A percentile compares a stretch with the other conserved stretches of the same genome.
Evolutionary conservation across 2,329 filamentous ascomycete species (phyloP).

Genomic region (Botrytis aclada): DNA sequence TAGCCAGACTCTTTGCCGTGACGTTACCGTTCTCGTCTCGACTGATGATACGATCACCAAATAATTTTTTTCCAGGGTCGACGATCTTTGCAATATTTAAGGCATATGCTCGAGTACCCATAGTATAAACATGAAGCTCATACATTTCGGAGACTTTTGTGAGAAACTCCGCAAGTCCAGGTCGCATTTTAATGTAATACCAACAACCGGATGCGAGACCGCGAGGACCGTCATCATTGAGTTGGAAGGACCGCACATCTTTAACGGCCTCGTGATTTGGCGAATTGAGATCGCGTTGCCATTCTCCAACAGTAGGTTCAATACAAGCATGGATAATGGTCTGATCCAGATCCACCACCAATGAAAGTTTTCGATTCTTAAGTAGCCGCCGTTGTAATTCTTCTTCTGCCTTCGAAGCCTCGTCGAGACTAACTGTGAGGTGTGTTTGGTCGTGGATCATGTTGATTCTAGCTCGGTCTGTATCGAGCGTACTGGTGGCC

Average conservation of each 20-base stretch:
- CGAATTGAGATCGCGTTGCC: constrained; percentile 83
- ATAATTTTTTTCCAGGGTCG: constrained; percentile 83
- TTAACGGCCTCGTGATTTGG: constrained; percentile 90
- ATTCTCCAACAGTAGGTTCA: constrained; percentile 92
- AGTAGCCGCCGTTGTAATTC: constrained; percentile 82
- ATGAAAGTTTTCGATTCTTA: constrained; percentile 75
- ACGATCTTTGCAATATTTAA: constrained; percentile 88
- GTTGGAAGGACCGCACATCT: constrained; percentile 83
- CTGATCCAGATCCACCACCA: constrained; percentile 96
- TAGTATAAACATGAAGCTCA: constrained; percentile 97
- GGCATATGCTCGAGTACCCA: constrained; percentile 97
- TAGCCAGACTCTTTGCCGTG: constrained; percentile 82
- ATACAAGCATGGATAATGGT: constrained; percentile 98
- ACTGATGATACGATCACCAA: constrained; percentile 92
- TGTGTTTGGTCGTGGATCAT: constrained; percentile 91
- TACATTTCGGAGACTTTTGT: constrained; percentile 74
- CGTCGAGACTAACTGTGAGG: constrained; percentile 77
- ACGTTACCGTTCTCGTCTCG: constrained; percentile 95
- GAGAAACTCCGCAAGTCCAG: constrained; percentile 78
- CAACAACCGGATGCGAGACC: constrained; percentile 71
- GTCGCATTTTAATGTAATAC: constrained; percentile 98
- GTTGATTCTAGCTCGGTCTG: constrained; percentile 85
- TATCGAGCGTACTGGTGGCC: constrained; percentile 75
- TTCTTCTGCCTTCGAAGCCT: constrained; percentile 79
- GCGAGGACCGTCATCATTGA: constrained; percentile 77